Evolutionary conservation across 116 monocot species (phyloP), one percentile per base, ranked within the genome.

Genomic region (Zostera marina): DNA sequence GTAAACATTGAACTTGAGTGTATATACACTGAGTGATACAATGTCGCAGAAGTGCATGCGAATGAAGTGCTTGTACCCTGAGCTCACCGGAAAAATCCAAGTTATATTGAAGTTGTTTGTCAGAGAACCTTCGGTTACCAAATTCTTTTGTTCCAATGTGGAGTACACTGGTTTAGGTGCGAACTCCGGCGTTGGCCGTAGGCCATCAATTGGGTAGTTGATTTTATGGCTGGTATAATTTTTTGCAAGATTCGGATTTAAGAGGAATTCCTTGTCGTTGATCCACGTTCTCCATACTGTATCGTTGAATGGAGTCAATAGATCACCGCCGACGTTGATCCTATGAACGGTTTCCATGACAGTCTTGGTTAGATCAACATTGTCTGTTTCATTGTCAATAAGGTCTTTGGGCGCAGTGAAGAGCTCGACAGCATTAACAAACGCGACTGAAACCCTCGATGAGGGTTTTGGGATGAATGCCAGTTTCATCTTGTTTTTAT

Each of bases 1-100:
- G 45, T 76, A 84, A 26, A 85, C 75, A 49, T 79, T 8, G 74
- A 96, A 96, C 41, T 19, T 53, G 59, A 76, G 60, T 6, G 51
- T 1, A 10, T 19, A 8, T 0, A 25, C 19, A 5, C 53, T 20
- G 5, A 41, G 0, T 10, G 56, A 68, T n/a, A 72, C 32, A 63
- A 78, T 62, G 58, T 88, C 77, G 66, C 96, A 96, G 76, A 85
- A 96, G 47, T 96, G 96, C 69, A 85, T 59, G 21, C 96, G 70
- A 9, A 85, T 58, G 15, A 88, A 63, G 76, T 77, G 76, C 59
- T 58, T 24, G 41, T 45, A 42, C 10, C 7, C 15, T 23, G 24
- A 0, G n/a, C 1, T n/a, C 14, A 78, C 77, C 8, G 13, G 1
- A 43, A 89, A 88, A 15, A 10, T 56, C 89, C 89, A 98, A 5